Base-by-base conservation (phyloP, 139 green algal species). In the Micromonas commoda region DNA sequence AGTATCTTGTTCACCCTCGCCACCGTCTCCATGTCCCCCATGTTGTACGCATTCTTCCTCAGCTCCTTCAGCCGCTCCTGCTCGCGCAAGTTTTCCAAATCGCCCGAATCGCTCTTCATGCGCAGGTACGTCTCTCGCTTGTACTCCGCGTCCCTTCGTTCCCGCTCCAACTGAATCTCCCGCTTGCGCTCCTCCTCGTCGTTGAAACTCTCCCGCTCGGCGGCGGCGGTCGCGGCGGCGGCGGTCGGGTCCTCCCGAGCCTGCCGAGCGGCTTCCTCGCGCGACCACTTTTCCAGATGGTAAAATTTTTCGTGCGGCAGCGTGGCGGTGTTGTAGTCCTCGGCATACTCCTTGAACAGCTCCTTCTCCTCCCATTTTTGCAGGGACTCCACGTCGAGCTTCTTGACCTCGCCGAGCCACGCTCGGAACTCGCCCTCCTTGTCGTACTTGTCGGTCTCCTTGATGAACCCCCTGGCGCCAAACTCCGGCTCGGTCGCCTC, bases 271-370 rank as follows among this genome's bases (percentile, higher is more conserved):
- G 45, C 45, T 16, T 57, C 45, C 45, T 57, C 45, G 45, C 45
- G 45, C 9, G 9, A 9, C 45, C 45, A 57, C 45, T 57, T 57
- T 9, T 73, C 66, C 26, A 73, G 66, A 31, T 73, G 9, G 66
- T 73, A 73, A 31, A 39, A 73, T 37, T 77, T 77, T 24, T 66
- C 45, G 39, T 64, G n/a, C 39, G 70, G 35, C n/a, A 77, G 70
- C 70, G 70, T 67, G 6, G 70, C 29, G 9, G 70, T 77, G 70
- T 77, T 77, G 70, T 77, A 77, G 23, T 77, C 70, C 70, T 77
- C 70, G 4, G 29, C 70, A 37, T 65, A 77, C 70, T 77, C 70
- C 26, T 37, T 34, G 45, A 77, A 77, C 24, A 77, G 70, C 24
- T 64, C 70, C 24, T 68, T 69, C 70, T 64, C 34, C 37, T 77